Conservation (phyloP, 208 protist genomes). For the Leptomonas seymouri region DNA sequence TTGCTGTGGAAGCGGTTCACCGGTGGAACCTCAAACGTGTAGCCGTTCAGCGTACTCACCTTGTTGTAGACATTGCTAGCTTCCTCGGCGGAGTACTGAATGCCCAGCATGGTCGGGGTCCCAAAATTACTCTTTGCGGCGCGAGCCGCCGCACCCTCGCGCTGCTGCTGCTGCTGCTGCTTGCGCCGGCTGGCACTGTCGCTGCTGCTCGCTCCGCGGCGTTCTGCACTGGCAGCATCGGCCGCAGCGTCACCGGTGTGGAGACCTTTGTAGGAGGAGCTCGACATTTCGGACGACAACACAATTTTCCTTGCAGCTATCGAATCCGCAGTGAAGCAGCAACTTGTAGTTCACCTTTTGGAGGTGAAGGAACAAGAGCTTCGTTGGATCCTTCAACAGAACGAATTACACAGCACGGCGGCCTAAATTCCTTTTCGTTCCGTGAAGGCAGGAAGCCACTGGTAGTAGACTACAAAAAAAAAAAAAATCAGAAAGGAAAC, state of each 20-base stretch:
- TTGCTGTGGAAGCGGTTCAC: constrained; percentile 86
- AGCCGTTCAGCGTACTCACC: constrained; percentile 63
- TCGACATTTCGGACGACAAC: constrained; percentile 11
- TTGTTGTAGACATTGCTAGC: constrained; percentile 76
- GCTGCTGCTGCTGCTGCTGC: constrained; percentile 12
- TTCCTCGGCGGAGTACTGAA: constrained; percentile 79
- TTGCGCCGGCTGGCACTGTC: constrained; percentile 6
- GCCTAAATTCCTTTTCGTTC: no score
- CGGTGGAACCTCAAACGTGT: constrained; percentile 82
- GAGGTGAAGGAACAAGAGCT: no score
- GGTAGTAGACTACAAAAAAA: no score
- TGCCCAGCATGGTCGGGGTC: constrained; percentile 68
- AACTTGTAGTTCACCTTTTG: no score
- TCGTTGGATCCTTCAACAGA: no score
- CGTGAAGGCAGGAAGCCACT: no score
- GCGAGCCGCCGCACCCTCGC: constrained; percentile 17
- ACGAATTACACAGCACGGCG: no score
- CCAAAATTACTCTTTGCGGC: constrained; percentile 27
- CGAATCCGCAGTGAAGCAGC: background rate
- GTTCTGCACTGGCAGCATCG: background rate
- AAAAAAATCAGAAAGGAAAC: no score
- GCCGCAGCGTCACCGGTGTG: constrained; percentile 6
- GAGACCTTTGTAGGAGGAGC: constrained; percentile 19
- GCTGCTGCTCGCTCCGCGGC: background rate
- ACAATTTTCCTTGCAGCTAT: background rate